Evolutionary conservation across 2,329 filamentous ascomycete genomes (phyloP).

Genomic region (Aspergillus niger): DNA sequence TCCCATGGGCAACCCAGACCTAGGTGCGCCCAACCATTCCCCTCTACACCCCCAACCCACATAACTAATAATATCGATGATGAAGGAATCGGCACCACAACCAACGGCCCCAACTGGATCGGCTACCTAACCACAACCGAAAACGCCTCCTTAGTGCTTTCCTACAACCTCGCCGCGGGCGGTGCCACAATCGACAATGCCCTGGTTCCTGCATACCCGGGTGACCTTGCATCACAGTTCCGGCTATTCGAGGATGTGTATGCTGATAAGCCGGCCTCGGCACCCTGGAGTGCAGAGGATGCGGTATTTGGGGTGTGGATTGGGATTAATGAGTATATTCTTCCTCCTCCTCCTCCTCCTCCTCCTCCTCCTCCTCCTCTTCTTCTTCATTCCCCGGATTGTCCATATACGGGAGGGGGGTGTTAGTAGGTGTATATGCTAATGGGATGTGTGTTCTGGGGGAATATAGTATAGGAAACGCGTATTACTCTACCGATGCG

Average conservation of each 20-base stretch:
- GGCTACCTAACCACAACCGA: constrained; percentile 52
- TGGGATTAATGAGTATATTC: constrained; percentile 36
- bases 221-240: constrained; percentile 54
- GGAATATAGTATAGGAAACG: constrained; percentile 27
- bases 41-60: neutral
- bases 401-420: too few relatives aligned
- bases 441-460: too few relatives aligned
- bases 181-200: constrained; percentile 57
- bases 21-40: constrained; percentile 23
- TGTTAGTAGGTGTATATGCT: too few relatives aligned
- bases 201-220: constrained; percentile 55
- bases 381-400: too few relatives aligned
- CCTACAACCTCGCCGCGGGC: constrained; percentile 58
- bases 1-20: constrained; percentile 62
- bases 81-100: constrained; percentile 52
- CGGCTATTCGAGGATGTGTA: constrained; percentile 47
- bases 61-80: neutral
- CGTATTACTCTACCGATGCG: constrained; percentile 32
- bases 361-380: too few relatives aligned
- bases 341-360: neutral
- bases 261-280: constrained; percentile 31
- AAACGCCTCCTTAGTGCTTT: constrained; percentile 51
- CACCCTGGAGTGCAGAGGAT: constrained; percentile 29
- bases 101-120: constrained; percentile 57
- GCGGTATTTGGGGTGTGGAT: constrained; percentile 38